Conservation (phyloP, 805 yeast species). For the Saccharomycopsis microspora region DNA sequence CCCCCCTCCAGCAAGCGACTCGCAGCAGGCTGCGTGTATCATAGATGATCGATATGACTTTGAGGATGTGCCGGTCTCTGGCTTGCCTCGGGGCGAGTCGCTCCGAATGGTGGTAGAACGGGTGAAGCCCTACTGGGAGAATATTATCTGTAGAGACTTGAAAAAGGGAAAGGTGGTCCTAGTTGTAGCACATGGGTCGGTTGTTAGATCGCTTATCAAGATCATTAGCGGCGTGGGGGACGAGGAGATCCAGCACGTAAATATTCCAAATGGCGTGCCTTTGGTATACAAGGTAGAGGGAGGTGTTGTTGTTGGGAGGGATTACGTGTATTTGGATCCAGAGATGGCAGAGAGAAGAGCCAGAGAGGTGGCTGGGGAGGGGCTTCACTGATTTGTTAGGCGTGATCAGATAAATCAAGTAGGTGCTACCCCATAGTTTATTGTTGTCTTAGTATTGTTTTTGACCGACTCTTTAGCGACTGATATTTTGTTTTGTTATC, state of each 20-base stretch:
- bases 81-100: constrained; percentile 63
- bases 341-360: constrained; percentile 72
- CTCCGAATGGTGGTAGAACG: constrained; percentile 60
- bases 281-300: constrained; percentile 52
- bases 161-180: constrained; percentile 44
- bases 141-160: constrained; percentile 38
- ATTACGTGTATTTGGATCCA: constrained; percentile 66
- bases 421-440: background rate
- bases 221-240: constrained; percentile 55
- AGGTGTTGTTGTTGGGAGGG: constrained; percentile 34
- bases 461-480: background rate
- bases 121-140: constrained; percentile 42
- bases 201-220: constrained; percentile 66
- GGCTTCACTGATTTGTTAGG: constrained; percentile 25
- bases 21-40: constrained; percentile 28
- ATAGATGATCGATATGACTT: constrained; percentile 23
- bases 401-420: constrained; percentile 9
- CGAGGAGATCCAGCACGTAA: constrained; percentile 57
- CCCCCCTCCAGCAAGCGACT: constrained; percentile 39
- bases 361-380: constrained; percentile 71
- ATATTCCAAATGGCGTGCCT: constrained; percentile 81
- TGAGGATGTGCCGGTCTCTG: constrained; percentile 32
- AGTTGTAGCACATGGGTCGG: constrained; percentile 73
- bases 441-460: background rate
- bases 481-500: background rate